These are phyloP conservation scores for Lumnitzera racemosa DNA, from an alignment of 345 rosid genomes.

Conservation along the genomic window DNA sequence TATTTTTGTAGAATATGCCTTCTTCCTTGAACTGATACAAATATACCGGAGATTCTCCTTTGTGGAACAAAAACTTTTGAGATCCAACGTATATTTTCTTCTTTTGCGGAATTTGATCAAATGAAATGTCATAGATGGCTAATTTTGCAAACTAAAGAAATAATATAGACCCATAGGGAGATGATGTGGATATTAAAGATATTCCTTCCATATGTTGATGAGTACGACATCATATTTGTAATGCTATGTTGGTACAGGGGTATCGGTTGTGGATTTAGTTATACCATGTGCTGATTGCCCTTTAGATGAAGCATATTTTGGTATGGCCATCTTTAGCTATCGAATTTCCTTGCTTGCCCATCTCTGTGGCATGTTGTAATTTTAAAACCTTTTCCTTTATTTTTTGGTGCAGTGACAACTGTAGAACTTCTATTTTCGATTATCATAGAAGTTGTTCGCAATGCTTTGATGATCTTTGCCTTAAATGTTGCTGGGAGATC, in stretches of 20 bases:
- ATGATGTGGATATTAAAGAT: neutral
- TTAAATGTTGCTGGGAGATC: constrained; percentile 30
- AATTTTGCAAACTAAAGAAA: neutral
- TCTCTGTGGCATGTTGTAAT: neutral
- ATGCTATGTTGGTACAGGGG: constrained; percentile 12
- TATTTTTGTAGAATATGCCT: too few species aligned
- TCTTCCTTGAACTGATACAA: too few species aligned
- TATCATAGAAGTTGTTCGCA: constrained; percentile 32
- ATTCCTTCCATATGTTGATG: too few species aligned
- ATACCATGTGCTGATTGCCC: constrained; percentile 12
- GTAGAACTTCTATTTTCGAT: constrained; percentile 39
- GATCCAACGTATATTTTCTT: too few species aligned
- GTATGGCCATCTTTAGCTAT: constrained; percentile 10
- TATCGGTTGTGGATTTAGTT: constrained; percentile 9
- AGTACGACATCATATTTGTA: too few species aligned
- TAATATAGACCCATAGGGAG: neutral
- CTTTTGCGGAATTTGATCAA: too few species aligned
- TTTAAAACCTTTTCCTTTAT: constrained; percentile 1
- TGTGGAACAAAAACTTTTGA: too few species aligned
- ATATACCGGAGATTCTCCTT: too few species aligned
- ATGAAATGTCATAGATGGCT: too few species aligned
- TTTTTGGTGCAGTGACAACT: constrained; percentile 25
- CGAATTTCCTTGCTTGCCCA: neutral
- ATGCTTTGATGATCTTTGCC: constrained; percentile 34
- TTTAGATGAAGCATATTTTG: constrained; percentile 29